A percentile compares a stretch with the other conserved stretches of the same genome.
These are phyloP conservation scores for Pseudogymnoascus sp. DNA, from an alignment of 2,329 filamentous ascomycete genomes.

Conservation along the genomic window DNA sequence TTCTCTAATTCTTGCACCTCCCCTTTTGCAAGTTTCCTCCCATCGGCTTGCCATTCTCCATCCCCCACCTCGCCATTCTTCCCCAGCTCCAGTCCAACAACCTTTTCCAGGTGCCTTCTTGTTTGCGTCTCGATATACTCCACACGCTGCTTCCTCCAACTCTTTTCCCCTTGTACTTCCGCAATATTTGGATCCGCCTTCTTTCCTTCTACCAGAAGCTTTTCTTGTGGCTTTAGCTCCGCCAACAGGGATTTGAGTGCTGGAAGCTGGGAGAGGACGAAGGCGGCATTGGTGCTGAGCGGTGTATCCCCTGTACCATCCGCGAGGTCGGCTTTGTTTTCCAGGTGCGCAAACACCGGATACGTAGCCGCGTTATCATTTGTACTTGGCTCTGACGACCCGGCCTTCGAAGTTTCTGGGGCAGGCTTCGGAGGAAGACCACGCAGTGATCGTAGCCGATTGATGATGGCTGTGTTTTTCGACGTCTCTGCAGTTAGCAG, in stretches of 20 bases:
- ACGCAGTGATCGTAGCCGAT: slow-evolving; percentile 50
- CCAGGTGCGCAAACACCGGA: slow-evolving; percentile 49
- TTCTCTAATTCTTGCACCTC: slow-evolving; percentile 53
- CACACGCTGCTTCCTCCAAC: slow-evolving; percentile 63
- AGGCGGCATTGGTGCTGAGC: slow-evolving; percentile 64
- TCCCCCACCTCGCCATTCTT: slow-evolving; percentile 54
- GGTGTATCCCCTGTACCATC: slow-evolving; percentile 47
- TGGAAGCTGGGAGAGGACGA: slow-evolving; percentile 76
- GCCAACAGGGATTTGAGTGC: slow-evolving; percentile 65
- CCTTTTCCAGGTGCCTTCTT: slow-evolving; percentile 64
- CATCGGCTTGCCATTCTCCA: slow-evolving; percentile 55
- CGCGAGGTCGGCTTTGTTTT: slow-evolving; percentile 44
- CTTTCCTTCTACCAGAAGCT: slow-evolving; percentile 30
- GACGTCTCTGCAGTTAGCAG: slow-evolving; percentile 62
- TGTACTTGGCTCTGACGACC: slow-evolving; percentile 11
- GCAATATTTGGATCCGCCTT: slow-evolving; percentile 16
- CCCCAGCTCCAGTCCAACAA: slow-evolving; percentile 60
- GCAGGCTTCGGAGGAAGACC: slow-evolving; percentile 36
- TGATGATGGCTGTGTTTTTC: slow-evolving; percentile 65
- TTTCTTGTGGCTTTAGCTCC: slow-evolving; percentile 59
- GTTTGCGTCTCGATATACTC: slow-evolving; percentile 81
- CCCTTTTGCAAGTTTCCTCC: slow-evolving; percentile 40
- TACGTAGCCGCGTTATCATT: slow-evolving; percentile 15
- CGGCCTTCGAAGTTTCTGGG: slow-evolving; percentile 43
- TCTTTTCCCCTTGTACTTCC: slow-evolving; percentile 36